Percentiles rank a stretch among this genome's conserved stretches.
These are phyloP conservation scores for Colletotrichum lini DNA, from an alignment of 2,329 filamentous ascomycete species.

Conservation along the genomic window DNA sequence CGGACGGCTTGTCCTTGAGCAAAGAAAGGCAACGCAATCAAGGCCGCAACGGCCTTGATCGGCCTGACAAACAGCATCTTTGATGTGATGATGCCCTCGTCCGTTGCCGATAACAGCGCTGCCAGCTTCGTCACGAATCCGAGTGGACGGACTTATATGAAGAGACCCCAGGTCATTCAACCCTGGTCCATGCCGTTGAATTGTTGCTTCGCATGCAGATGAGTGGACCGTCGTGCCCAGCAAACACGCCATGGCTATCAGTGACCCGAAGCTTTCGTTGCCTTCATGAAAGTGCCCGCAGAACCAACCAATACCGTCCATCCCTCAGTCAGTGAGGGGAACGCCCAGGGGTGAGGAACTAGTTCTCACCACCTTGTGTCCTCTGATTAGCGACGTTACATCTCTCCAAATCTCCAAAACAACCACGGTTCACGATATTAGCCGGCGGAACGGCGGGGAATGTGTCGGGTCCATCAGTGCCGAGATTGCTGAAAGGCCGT, in stretches of 20 bases:
- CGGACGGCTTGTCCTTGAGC: slow-evolving; percentile 25
- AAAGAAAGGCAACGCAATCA: neutral
- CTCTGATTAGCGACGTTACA: slow-evolving; percentile 37
- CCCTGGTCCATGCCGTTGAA: neutral
- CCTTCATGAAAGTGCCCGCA: neutral
- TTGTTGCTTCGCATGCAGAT: slow-evolving; percentile 11
- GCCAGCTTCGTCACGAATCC: too few species aligned
- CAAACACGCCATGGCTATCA: neutral
- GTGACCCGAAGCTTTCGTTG: neutral
- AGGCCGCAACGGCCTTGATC: neutral
- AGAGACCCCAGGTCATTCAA: neutral
- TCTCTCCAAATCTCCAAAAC: slow-evolving; percentile 16
- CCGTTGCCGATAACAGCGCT: neutral
- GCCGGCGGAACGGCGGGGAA: neutral
- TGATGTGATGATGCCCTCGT: neutral
- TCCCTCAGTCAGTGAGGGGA: slow-evolving; percentile 7
- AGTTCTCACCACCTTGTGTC: neutral
- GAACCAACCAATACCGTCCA: neutral
- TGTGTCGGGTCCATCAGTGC: neutral
- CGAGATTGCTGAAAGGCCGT: neutral
- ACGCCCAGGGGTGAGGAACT: slow-evolving; percentile 10
- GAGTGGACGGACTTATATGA: slow-evolving; percentile 23
- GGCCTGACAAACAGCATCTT: slow-evolving; percentile 1
- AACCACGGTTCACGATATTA: neutral
- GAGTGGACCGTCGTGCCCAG: neutral